These are phyloP conservation scores for Neospora caninum DNA, from an alignment of 169 alveolate genomes.

Conservation along the genomic window DNA sequence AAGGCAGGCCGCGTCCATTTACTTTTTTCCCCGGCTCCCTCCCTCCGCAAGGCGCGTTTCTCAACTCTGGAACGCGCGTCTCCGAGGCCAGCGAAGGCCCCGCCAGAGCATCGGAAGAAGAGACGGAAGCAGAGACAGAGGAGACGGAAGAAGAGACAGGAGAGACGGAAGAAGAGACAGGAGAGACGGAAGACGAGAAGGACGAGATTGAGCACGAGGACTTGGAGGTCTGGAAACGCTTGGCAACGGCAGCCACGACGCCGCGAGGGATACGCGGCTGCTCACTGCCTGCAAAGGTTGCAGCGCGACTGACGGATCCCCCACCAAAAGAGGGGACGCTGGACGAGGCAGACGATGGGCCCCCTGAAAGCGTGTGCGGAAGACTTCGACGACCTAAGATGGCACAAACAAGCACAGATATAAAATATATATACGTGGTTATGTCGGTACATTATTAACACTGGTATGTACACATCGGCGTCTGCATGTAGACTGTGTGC, in stretches of 20 bases:
- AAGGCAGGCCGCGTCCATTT: background rate
- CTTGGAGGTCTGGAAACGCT: background rate
- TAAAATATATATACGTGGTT: background rate
- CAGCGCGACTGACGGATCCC: background rate
- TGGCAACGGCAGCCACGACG: conserved; percentile 16
- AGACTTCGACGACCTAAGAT: background rate
- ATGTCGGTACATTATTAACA: too few species aligned
- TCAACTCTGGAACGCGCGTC: background rate
- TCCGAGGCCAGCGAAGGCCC: background rate
- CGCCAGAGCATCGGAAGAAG: background rate
- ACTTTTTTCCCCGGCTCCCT: background rate
- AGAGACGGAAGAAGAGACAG: background rate
- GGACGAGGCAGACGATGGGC: background rate
- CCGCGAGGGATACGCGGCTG: background rate
- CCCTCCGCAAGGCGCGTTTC: background rate
- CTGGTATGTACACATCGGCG: background rate
- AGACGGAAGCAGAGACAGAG: background rate
- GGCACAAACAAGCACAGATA: background rate
- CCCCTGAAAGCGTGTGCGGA: background rate
- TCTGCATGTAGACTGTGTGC: background rate
- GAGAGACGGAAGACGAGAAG: background rate
- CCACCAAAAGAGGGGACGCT: background rate
- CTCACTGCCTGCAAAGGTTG: background rate
- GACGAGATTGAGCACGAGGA: background rate
- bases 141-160: background rate